Conservation (phyloP, 2,329 filamentous ascomycete species). For the Leptosphaerulina australis region DNA sequence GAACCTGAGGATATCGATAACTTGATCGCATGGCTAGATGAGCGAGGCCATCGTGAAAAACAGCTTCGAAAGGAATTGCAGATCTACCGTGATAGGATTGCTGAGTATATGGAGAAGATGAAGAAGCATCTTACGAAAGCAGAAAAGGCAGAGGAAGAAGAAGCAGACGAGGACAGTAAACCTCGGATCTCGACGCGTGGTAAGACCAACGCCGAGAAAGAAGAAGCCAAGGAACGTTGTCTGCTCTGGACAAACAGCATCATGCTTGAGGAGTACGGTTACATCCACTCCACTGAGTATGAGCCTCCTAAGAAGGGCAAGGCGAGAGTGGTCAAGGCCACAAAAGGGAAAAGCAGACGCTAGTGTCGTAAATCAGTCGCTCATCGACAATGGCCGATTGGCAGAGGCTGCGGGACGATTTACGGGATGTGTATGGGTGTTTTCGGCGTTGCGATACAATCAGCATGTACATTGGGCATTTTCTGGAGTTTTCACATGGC, state of each 20-base stretch:
- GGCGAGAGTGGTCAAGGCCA: conserved; percentile 42
- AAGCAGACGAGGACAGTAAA: conserved; percentile 54
- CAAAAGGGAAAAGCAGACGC: conserved; percentile 39
- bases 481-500: conserved; percentile 24
- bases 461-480: conserved; percentile 23
- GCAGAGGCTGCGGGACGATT: conserved; percentile 18
- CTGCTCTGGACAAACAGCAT: conserved; percentile 69
- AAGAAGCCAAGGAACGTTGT: conserved; percentile 63
- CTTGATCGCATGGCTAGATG: conserved; percentile 86
- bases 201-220: conserved; percentile 63
- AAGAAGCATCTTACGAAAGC: conserved; percentile 69
- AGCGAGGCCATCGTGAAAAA: conserved; percentile 81
- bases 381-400: background rate
- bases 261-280: conserved; percentile 63
- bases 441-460: conserved; percentile 33
- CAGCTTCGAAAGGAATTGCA: conserved; percentile 87
- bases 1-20: conserved; percentile 77
- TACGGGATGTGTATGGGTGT: conserved; percentile 30
- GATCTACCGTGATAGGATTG: conserved; percentile 75
- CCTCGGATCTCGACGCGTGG: conserved; percentile 67
- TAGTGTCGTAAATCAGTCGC: conserved; percentile 4
- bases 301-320: conserved; percentile 58
- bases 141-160: conserved; percentile 57
- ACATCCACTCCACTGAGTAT: conserved; percentile 63
- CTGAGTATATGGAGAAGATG: conserved; percentile 79